These are phyloP conservation scores for Chlamydomonas sp. DNA, from an alignment of 139 green algal species.

Conservation along the genomic window DNA sequence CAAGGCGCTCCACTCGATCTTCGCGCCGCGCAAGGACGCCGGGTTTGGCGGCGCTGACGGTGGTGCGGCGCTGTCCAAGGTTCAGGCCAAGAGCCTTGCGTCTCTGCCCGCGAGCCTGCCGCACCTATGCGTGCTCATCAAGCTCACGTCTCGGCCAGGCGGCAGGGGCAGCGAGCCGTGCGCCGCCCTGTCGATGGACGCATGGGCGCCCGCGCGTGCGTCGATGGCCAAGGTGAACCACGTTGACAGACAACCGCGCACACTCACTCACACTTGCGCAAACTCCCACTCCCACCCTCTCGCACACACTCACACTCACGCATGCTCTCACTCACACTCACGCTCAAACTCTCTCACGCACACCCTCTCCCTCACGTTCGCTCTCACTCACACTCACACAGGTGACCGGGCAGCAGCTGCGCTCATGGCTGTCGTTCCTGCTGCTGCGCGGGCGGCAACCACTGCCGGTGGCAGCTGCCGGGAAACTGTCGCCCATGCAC, in stretches of 20 bases:
- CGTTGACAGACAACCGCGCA: neutral
- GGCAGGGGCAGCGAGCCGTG: neutral
- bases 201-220: neutral
- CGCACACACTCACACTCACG: neutral
- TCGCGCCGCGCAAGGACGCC: neutral
- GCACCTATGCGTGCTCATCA: neutral
- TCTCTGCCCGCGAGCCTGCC: neutral
- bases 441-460: neutral
- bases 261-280: neutral
- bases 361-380: neutral
- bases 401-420: neutral
- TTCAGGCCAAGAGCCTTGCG: no score
- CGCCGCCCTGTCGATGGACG: neutral
- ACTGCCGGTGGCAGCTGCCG: neutral
- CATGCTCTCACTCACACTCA: neutral
- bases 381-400: neutral
- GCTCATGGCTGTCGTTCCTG: neutral
- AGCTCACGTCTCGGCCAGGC: neutral
- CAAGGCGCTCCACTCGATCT: slow-evolving; percentile 6
- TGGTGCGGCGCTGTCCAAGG: neutral
- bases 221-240: neutral
- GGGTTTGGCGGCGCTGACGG: neutral
- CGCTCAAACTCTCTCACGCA: neutral
- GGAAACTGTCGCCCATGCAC: slow-evolving; percentile 3
- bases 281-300: neutral